A percentile compares a stretch with the other conserved stretches of the same genome.
phyloP scores from a whole-genome alignment of 306 rosid genomes.

The Alnus rubra region DNA sequence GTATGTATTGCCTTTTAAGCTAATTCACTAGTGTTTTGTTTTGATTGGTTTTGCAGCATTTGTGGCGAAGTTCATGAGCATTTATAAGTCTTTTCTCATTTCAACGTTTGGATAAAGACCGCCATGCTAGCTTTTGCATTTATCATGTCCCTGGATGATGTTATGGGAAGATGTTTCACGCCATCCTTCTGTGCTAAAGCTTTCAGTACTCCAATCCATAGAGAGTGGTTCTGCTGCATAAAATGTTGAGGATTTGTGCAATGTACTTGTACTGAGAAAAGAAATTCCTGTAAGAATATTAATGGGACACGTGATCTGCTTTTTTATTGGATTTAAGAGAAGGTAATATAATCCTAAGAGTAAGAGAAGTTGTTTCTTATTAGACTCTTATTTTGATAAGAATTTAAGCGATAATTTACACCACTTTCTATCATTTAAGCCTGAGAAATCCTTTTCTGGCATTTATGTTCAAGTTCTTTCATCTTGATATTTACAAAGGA shows the following conservation, averaged over 20 bases:
- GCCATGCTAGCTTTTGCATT: constrained; percentile 14
- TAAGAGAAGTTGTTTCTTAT: no score
- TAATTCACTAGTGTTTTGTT: background rate
- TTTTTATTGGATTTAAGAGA: no score
- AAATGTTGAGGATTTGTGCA: background rate
- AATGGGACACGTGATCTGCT: no score
- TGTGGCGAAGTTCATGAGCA: constrained; percentile 95
- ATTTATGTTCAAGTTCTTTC: no score
- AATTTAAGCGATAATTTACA: no score
- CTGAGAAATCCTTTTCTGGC: no score
- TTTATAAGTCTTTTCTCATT: constrained; percentile 79
- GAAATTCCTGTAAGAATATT: no score
- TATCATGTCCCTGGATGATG: background rate
- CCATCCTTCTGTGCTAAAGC: background rate
- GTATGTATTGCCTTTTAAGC: background rate
- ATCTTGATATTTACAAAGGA: no score
- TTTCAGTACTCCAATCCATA: background rate
- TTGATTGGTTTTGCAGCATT: constrained; percentile 60
- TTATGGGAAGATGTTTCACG: background rate
- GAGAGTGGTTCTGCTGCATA: background rate
- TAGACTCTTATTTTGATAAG: no score
- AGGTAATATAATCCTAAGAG: no score
- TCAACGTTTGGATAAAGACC: constrained; percentile 71
- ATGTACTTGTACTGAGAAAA: no score
- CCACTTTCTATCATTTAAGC: no score